Percentiles rank a stretch among this genome's conserved stretches.
Evolutionary conservation across 2,329 filamentous ascomycete genomes (phyloP).

Genomic region (Chrysosporium queenslandicum): DNA sequence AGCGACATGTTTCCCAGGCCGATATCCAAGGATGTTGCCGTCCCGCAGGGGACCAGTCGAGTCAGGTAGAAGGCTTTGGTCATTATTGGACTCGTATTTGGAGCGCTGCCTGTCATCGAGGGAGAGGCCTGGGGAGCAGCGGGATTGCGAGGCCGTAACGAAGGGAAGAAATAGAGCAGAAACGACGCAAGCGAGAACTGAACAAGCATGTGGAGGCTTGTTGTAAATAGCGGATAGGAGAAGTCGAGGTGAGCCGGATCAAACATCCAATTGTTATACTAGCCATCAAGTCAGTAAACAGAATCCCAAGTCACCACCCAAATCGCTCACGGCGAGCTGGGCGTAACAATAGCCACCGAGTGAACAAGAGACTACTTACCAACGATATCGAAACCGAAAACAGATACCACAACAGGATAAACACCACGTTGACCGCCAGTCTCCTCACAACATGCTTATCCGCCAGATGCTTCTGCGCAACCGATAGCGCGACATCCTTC

Average conservation of each 20-base stretch:
- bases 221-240: slow-evolving; percentile 89
- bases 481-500: slow-evolving; percentile 47
- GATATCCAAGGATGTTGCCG: slow-evolving; percentile 89
- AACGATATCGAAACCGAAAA: slow-evolving; percentile 91
- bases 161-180: slow-evolving; percentile 73
- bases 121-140: slow-evolving; percentile 9
- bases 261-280: slow-evolving; percentile 99
- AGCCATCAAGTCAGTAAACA: background rate
- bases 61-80: slow-evolving; percentile 74
- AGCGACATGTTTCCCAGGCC: slow-evolving; percentile 91
- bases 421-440: slow-evolving; percentile 61
- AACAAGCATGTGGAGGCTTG: slow-evolving; percentile 88
- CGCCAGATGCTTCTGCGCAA: slow-evolving; percentile 59
- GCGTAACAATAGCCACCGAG: no score
- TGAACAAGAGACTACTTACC: slow-evolving; percentile 43
- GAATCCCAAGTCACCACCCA: background rate
- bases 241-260: slow-evolving; percentile 76
- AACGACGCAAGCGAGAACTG: slow-evolving; percentile 72
- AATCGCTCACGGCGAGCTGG: no score
- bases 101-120: slow-evolving; percentile 21
- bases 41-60: slow-evolving; percentile 81
- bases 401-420: slow-evolving; percentile 81
- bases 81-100: slow-evolving; percentile 42
- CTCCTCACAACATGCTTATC: slow-evolving; percentile 62
- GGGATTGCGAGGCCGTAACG: slow-evolving; percentile 53